phyloP scores from a whole-genome alignment of 345 rosid species.

The Raphanus sativus region DNA sequence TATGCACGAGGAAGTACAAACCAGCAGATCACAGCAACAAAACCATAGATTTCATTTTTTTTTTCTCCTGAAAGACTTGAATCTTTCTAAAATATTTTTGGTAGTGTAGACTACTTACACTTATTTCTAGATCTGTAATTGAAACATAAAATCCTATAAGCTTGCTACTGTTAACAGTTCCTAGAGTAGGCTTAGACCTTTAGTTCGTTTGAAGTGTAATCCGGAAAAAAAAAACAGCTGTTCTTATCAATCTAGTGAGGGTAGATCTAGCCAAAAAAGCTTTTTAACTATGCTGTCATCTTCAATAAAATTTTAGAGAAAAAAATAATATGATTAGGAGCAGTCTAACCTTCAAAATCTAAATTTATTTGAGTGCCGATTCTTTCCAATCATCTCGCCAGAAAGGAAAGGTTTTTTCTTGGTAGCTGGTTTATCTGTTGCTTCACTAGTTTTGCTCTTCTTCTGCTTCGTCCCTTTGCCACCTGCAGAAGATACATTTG shows the following conservation, averaged over 20 bases:
- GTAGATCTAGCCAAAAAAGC: constrained; percentile 13
- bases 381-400: constrained; percentile 45
- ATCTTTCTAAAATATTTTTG: constrained; percentile 4
- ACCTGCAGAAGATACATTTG: constrained; percentile 27
- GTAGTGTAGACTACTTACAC: constrained; percentile 28
- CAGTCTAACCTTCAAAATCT: constrained; percentile 37
- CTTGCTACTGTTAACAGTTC: constrained; percentile 16
- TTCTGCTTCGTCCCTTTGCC: constrained; percentile 34
- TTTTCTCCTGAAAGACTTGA: background rate
- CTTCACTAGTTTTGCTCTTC: constrained; percentile 36
- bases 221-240: constrained; percentile 7
- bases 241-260: background rate
- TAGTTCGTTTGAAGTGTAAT: constrained; percentile 3
- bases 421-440: constrained; percentile 33
- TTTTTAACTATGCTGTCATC: constrained; percentile 5
- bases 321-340: background rate
- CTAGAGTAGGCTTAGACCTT: constrained; percentile 3
- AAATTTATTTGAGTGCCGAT: constrained; percentile 44
- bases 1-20: constrained; percentile 29
- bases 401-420: constrained; percentile 49
- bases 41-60: constrained; percentile 15
- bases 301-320: background rate
- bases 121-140: constrained; percentile 17
- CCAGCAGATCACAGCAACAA: constrained; percentile 27
- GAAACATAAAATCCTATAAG: constrained; percentile 20